Base-by-base conservation (phyloP, 2,329 filamentous ascomycete genomes). In the Trichoderma simmonsii region DNA sequence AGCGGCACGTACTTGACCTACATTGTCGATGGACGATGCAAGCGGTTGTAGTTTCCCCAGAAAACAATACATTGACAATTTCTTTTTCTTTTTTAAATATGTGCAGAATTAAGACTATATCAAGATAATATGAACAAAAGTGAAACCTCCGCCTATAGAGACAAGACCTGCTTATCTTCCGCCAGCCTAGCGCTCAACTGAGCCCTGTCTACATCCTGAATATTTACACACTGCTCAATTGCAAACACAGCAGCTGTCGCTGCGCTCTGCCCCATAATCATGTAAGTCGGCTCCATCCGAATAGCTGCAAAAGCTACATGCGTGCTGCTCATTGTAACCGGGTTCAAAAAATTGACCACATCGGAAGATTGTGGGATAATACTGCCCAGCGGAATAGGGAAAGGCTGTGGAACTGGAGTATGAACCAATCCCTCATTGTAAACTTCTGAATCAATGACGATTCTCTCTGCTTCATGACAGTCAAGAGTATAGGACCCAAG, bases 401-500 rank as follows among this genome's bases (percentile, higher is more conserved):
- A 61, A 15, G 73, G 72, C 15, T 43, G 43, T 14, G 26, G n/a
- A 24, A 72, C 73, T 18, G 59, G 68, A 18, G 18, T 54, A 11
- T 72, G 61, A 48, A 78, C 73, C 34, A 75, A 73, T 14, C 75
- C 75, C 54, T 78, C 76, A 63, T 77, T 77, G 61, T 75, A 73
- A 24, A 75, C 73, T 6, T 69, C 56, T 15, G 73, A 73, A 59
- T 75, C 73, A 4, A 73, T 73, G 24, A 78, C 67, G 7, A 78
- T 73, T 26, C 77, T 74, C 32, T 75, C 74, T 18, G 76, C 74
- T 24, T 74, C 73, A 61, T 78, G 77, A 73, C 75, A 62, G 39
- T 78, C 77, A n/a, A 76, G 75, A 3, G 73, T 74, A 73, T 74
- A 78, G 39, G 72, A 77, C 12, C 74, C 76, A 2, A 77, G 68